Evolutionary conservation across 1,139 yeast species (phyloP).

Genomic region (Magnusiomyces fungicola): DNA sequence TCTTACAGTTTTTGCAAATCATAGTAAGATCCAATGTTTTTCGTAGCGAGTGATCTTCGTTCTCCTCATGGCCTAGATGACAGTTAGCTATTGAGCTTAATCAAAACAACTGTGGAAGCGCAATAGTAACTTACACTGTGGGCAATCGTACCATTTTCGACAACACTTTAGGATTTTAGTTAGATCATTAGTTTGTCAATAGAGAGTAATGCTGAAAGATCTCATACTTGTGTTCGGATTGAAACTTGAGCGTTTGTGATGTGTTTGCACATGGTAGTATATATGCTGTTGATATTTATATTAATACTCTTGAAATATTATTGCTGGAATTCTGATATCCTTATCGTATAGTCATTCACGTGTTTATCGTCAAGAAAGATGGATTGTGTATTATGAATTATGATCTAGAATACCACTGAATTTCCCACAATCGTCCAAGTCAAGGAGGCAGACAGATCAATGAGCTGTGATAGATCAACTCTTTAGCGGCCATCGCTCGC

Average conservation of each 20-base stretch:
- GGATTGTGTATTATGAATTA: too few relatives aligned
- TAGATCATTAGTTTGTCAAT: constrained; percentile 1
- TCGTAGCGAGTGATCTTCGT: constrained; percentile 29
- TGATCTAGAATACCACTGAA: too few relatives aligned
- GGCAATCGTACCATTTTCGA: constrained; percentile 34
- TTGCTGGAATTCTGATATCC: too few relatives aligned
- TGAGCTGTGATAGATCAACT: too few relatives aligned
- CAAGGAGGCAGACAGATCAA: too few relatives aligned
- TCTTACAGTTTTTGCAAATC: constrained; percentile 34
- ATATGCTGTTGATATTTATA: too few relatives aligned
- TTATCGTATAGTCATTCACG: too few relatives aligned
- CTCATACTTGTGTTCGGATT: constrained; percentile 31
- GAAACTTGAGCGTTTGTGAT: constrained; percentile 35
- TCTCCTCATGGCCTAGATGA: constrained; percentile 29
- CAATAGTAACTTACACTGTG: constrained; percentile 31
- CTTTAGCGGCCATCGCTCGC: too few relatives aligned
- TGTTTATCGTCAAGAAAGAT: too few relatives aligned
- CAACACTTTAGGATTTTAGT: constrained; percentile 23
- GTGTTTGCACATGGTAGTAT: constrained; percentile 30
- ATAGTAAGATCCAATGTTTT: constrained; percentile 33
- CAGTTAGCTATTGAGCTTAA: background rate
- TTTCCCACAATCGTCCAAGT: too few relatives aligned
- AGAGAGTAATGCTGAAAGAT: background rate
- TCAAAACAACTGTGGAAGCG: background rate
- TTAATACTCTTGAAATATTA: too few relatives aligned